Evolutionary conservation across 108 stramenopile genomes (phyloP).

Genomic region (Pseudonitzschia multistriata): DNA sequence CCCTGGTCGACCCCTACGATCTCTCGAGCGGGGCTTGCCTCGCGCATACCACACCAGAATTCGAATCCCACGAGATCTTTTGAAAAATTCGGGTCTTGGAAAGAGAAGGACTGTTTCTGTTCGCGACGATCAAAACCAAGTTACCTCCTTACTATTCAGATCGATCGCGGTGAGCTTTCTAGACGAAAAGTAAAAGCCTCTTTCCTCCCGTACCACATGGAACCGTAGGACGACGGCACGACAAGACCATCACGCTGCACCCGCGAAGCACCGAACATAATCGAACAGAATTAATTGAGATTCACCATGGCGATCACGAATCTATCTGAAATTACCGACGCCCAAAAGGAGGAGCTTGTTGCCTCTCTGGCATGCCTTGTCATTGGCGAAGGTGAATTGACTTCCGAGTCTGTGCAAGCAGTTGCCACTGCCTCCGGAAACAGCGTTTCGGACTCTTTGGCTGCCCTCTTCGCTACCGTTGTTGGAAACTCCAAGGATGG

Average conservation of each 20-base stretch:
- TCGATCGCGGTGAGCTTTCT: no score
- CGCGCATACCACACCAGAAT: background rate
- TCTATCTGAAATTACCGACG: slow-evolving; percentile 59
- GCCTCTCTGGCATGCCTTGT: slow-evolving; percentile 78
- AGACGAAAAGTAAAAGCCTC: background rate
- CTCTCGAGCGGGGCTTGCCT: background rate
- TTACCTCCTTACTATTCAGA: slow-evolving; percentile 10
- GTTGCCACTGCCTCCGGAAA: slow-evolving; percentile 77
- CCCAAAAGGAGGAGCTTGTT: slow-evolving; percentile 82
- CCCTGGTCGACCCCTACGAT: background rate
- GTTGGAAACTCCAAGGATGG: slow-evolving; percentile 42
- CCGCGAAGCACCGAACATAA: background rate
- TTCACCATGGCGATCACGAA: slow-evolving; percentile 60
- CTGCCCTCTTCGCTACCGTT: slow-evolving; percentile 66
- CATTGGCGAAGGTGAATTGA: slow-evolving; percentile 50
- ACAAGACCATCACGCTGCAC: background rate
- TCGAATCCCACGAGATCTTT: background rate
- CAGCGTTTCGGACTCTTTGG: slow-evolving; percentile 53
- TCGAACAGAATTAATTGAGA: background rate
- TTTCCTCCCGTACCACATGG: no score
- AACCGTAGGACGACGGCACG: no score
- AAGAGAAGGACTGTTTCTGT: background rate
- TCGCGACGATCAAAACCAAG: slow-evolving; percentile 1
- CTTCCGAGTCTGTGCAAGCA: slow-evolving; percentile 62
- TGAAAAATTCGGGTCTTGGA: background rate